phyloP scores from a whole-genome alignment of 768 basidiomycete species.

The Leucosporidium scottii region DNA sequence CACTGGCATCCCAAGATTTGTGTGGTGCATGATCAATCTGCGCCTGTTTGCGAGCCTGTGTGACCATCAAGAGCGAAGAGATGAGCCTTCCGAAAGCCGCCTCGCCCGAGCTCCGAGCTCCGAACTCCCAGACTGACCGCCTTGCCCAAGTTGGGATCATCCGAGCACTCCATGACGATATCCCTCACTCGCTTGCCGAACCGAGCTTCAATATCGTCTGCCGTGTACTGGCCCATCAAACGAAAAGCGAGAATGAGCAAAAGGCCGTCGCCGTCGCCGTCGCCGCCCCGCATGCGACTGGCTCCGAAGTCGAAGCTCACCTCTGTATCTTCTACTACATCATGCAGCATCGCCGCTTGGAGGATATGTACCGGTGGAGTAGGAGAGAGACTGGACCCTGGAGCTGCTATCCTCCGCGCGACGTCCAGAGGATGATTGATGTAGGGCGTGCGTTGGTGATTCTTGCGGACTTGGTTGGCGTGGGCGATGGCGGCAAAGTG shows the following conservation, averaged over 20 bases:
- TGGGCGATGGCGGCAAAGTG: slow-evolving; percentile 26
- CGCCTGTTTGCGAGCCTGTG: slow-evolving; percentile 25
- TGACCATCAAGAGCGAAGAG: no score
- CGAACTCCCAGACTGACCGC: slow-evolving; percentile 5
- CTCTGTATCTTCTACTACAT: slow-evolving; percentile 10
- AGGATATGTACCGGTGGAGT: slow-evolving; percentile 19
- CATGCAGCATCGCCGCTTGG: slow-evolving; percentile 40
- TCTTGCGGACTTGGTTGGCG: slow-evolving; percentile 22
- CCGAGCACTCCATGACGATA: slow-evolving; percentile 29
- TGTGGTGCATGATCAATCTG: slow-evolving; percentile 24
- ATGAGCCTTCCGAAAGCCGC: no score
- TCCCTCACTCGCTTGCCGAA: slow-evolving; percentile 41
- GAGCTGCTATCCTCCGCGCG: slow-evolving; percentile 2
- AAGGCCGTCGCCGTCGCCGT: background rate
- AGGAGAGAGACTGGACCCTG: slow-evolving; percentile 2
- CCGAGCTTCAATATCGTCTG: slow-evolving; percentile 43
- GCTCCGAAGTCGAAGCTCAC: background rate
- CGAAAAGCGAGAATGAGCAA: no score
- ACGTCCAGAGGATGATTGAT: slow-evolving; percentile 29
- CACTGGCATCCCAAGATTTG: slow-evolving; percentile 15
- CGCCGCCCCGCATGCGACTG: background rate
- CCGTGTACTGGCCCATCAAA: slow-evolving; percentile 40
- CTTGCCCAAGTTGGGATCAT: slow-evolving; percentile 10
- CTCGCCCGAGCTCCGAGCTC: no score
- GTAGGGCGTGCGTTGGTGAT: slow-evolving; percentile 8